These are phyloP conservation scores for Cordyceps cateniannulata DNA, from an alignment of 2,329 filamentous ascomycete species.

Conservation along the genomic window DNA sequence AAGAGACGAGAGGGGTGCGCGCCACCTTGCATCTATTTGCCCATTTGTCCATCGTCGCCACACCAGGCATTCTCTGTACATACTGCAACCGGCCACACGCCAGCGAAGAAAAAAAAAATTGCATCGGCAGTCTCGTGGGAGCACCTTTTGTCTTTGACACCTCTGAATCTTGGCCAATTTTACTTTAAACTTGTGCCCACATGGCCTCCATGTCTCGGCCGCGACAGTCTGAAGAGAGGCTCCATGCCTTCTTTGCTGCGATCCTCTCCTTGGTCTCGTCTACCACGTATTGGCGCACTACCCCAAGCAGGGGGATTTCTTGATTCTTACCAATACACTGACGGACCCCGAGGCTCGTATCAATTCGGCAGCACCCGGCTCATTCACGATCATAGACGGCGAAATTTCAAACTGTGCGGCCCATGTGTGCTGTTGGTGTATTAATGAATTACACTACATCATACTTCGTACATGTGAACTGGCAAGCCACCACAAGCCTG, in stretches of 20 bases:
- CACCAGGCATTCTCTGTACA: background rate
- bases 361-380: background rate
- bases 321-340: background rate
- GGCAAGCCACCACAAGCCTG: background rate
- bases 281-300: background rate
- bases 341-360: background rate
- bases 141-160: background rate
- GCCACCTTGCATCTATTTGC: background rate
- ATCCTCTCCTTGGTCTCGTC: background rate
- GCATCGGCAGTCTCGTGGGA: background rate
- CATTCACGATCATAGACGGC: background rate
- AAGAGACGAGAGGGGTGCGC: slow-evolving; percentile 1
- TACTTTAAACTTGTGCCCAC: background rate
- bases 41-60: background rate
- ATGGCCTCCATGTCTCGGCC: slow-evolving; percentile 1
- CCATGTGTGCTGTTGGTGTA: background rate
- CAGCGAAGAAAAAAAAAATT: background rate
- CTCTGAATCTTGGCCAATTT: background rate
- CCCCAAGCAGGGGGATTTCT: background rate
- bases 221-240: background rate
- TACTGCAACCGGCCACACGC: background rate
- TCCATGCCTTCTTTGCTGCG: background rate
- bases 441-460: background rate
- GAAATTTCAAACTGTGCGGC: background rate
- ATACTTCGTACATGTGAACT: background rate